Percentiles rank a stretch among this genome's conserved stretches.
These are phyloP conservation scores for Aspergillus niger DNA, from an alignment of 2,329 filamentous ascomycete species.

Conservation along the genomic window DNA sequence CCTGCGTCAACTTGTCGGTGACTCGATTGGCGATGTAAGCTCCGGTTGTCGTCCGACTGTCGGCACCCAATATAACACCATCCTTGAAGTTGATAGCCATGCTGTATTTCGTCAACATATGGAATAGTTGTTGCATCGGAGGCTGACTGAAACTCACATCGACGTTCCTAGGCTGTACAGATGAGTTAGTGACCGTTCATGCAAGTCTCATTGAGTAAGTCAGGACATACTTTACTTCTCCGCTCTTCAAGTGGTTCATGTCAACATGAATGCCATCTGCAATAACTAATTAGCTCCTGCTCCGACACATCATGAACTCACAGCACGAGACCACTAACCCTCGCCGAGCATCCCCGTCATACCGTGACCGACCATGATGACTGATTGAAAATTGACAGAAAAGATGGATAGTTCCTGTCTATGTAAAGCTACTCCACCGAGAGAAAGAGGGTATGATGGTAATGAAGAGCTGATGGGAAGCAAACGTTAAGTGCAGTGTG, in stretches of 20 bases:
- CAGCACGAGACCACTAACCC: slow-evolving; percentile 35
- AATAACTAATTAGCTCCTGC: slow-evolving; percentile 21
- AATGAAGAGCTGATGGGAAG: slow-evolving; percentile 5
- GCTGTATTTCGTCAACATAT: slow-evolving; percentile 51
- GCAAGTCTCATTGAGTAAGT: not conserved
- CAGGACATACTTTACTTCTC: slow-evolving; percentile 88
- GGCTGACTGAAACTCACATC: slow-evolving; percentile 65
- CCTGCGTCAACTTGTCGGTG: slow-evolving; percentile 97
- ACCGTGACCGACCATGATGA: slow-evolving; percentile 45
- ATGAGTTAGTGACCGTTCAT: slow-evolving; percentile 33
- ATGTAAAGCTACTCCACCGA: not conserved
- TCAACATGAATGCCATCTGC: slow-evolving; percentile 98
- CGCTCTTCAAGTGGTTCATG: slow-evolving; percentile 98
- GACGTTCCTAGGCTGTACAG: slow-evolving; percentile 82
- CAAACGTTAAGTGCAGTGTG: slow-evolving; percentile 5
- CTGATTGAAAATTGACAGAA: not conserved
- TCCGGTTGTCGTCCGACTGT: slow-evolving; percentile 95
- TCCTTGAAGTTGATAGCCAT: slow-evolving; percentile 99
- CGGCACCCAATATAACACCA: slow-evolving; percentile 93
- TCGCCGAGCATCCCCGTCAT: slow-evolving; percentile 49
- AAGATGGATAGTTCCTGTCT: not conserved
- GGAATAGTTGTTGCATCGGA: not conserved
- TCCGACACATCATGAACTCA: not conserved
- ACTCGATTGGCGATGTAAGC: slow-evolving; percentile 99
- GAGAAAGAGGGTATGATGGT: not conserved